A percentile compares a stretch with the other conserved stretches of the same genome.
phyloP scores from a whole-genome alignment of 805 yeast genomes.

The Candida anglica region DNA sequence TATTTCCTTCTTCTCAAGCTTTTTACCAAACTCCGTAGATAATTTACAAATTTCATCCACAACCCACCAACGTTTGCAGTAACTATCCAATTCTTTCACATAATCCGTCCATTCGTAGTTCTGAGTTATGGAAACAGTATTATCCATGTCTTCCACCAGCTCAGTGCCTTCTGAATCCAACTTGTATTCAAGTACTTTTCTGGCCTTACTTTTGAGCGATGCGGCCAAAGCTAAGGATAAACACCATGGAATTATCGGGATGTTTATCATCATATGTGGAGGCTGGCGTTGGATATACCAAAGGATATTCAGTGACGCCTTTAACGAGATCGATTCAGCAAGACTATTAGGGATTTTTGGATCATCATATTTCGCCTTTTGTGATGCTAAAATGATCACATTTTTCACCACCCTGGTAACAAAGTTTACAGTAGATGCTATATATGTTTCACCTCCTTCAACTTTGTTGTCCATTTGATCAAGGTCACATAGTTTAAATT shows the following conservation, averaged over 20 bases:
- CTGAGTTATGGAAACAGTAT: too few species aligned
- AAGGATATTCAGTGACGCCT: conserved; percentile 23
- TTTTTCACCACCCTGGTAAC: conserved; percentile 25
- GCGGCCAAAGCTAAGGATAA: conserved; percentile 23
- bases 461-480: conserved; percentile 9
- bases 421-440: conserved; percentile 17
- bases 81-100: conserved; percentile 16
- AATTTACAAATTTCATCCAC: conserved; percentile 23
- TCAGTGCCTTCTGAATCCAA: not conserved
- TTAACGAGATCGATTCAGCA: conserved; percentile 18
- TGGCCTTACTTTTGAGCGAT: conserved; percentile 16
- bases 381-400: conserved; percentile 19
- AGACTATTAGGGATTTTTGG: conserved; percentile 14
- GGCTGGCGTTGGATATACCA: conserved; percentile 18
- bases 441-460: conserved; percentile 8
- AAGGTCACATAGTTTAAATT: conserved; percentile 20
- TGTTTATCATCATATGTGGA: conserved; percentile 15
- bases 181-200: conserved; percentile 5
- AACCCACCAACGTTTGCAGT: conserved; percentile 20
- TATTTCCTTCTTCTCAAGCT: conserved; percentile 8
- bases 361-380: conserved; percentile 23
- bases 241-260: conserved; percentile 25
- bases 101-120: conserved; percentile 14
- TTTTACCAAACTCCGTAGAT: conserved; percentile 17
- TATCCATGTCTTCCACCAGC: not conserved